Conservation (phyloP, 805 yeast species). For the Lipomyces yamadae region DNA sequence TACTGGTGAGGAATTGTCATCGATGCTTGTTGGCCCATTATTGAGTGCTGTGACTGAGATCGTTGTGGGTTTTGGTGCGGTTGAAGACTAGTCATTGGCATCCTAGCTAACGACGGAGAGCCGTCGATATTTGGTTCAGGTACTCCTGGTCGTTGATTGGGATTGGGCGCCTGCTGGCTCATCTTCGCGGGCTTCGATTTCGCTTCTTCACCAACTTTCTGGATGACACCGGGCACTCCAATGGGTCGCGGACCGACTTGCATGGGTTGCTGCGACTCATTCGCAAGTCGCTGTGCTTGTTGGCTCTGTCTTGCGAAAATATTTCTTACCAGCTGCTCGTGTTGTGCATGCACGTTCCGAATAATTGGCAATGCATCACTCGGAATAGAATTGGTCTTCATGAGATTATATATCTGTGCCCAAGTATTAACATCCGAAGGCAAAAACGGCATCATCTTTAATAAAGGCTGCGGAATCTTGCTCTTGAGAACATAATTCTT, state of each 20-base stretch:
- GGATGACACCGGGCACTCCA: not conserved
- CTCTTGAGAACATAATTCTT: constrained; percentile 55
- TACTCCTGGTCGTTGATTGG: not conserved
- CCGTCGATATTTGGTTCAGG: constrained; percentile 5
- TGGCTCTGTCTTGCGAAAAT: constrained; percentile 16
- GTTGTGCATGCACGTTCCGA: constrained; percentile 63
- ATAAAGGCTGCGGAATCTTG: constrained; percentile 72
- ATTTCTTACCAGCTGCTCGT: constrained; percentile 40
- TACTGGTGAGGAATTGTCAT: constrained; percentile 30
- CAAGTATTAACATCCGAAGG: constrained; percentile 83
- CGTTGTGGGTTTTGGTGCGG: constrained; percentile 24
- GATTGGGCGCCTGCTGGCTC: not conserved
- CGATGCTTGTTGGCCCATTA: constrained; percentile 20
- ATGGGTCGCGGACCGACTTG: constrained; percentile 1
- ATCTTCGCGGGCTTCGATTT: constrained; percentile 11
- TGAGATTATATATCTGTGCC: constrained; percentile 72
- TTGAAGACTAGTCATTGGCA: constrained; percentile 10
- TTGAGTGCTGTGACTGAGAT: constrained; percentile 9
- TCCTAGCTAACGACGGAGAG: constrained; percentile 1
- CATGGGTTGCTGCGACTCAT: constrained; percentile 10
- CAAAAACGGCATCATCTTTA: constrained; percentile 70
- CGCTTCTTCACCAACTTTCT: constrained; percentile 1
- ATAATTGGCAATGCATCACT: constrained; percentile 62
- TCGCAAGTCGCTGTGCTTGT: constrained; percentile 23
- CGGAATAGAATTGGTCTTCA: constrained; percentile 62